A percentile compares a stretch with the other conserved stretches of the same genome.
Evolutionary conservation across 495 filamentous ascomycete genomes (phyloP).

Genomic region (Aspergillus homomorphus): DNA sequence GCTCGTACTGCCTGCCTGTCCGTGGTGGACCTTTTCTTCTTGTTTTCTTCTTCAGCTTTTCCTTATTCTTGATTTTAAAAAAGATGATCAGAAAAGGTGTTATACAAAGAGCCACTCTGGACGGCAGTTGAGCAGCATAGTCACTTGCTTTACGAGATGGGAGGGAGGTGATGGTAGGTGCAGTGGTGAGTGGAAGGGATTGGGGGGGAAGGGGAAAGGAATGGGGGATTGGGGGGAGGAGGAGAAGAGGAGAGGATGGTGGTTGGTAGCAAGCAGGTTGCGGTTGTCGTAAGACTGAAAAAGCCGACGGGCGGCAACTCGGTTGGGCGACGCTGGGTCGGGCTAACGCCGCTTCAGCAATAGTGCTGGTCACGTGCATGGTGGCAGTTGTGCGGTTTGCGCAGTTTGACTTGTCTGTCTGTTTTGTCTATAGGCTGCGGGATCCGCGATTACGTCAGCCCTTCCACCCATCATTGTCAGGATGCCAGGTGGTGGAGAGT

Average conservation of each 20-base stretch:
- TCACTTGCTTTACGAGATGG: slow-evolving; percentile 47
- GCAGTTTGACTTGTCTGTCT: slow-evolving; percentile 20
- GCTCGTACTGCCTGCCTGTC: slow-evolving; percentile 19
- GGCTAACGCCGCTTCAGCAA: slow-evolving; percentile 5
- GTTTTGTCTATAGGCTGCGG: background rate
- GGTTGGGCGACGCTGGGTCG: slow-evolving; percentile 10
- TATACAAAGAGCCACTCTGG: slow-evolving; percentile 39
- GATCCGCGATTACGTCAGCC: slow-evolving; percentile 20
- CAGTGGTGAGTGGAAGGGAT: background rate
- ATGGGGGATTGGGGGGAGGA: slow-evolving; percentile 10
- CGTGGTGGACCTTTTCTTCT: slow-evolving; percentile 15
- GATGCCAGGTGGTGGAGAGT: slow-evolving; percentile 27
- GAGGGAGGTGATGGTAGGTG: slow-evolving; percentile 22
- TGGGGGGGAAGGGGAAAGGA: slow-evolving; percentile 16
- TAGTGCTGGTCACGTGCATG: slow-evolving; percentile 17
- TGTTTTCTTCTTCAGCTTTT: background rate
- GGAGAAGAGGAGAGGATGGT: slow-evolving; percentile 22
- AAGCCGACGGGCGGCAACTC: slow-evolving; percentile 15
- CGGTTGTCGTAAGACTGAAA: slow-evolving; percentile 23
- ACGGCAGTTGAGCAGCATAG: slow-evolving; percentile 36
- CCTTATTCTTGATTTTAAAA: slow-evolving; percentile 32
- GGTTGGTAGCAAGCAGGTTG: slow-evolving; percentile 16
- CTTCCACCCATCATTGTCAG: slow-evolving; percentile 13
- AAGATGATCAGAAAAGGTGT: slow-evolving; percentile 31
- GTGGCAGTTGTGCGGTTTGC: background rate